These are phyloP conservation scores for Trichoderma sp. DNA, from an alignment of 2,329 filamentous ascomycete species.

Conservation along the genomic window DNA sequence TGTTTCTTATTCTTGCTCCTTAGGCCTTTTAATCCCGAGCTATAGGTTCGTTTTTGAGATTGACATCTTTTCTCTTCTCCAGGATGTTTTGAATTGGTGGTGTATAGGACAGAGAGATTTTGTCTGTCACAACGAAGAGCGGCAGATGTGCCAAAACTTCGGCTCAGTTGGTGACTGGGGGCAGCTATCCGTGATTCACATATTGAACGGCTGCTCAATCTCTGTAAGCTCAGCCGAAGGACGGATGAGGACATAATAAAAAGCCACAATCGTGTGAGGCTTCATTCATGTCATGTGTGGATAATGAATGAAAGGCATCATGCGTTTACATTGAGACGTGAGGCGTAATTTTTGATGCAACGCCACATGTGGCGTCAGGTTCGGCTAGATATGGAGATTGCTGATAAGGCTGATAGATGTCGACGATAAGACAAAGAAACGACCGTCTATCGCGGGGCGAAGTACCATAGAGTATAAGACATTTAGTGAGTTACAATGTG, in stretches of 20 bases:
- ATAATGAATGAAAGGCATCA: neutral
- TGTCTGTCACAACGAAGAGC: neutral
- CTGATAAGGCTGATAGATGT: neutral
- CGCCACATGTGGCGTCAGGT: constrained; percentile 10
- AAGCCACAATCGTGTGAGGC: neutral
- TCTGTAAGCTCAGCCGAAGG: constrained; percentile 10
- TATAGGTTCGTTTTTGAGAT: neutral
- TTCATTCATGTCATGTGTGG: neutral
- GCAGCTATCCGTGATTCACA: neutral
- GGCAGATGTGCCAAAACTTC: neutral
- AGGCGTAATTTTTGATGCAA: neutral
- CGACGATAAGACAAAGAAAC: neutral
- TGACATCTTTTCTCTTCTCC: neutral
- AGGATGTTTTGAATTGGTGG: neutral
- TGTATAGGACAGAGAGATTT: neutral
- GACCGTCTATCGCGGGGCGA: neutral
- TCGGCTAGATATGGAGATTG: neutral
- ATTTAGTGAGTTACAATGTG: neutral
- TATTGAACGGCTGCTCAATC: neutral
- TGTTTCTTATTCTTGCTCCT: constrained; percentile 27
- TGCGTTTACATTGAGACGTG: neutral
- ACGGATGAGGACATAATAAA: constrained; percentile 19
- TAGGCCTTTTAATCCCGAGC: constrained; percentile 22
- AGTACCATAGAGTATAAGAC: neutral
- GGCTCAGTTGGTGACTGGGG: neutral